Percentiles rank a stretch among this genome's conserved stretches.
Evolutionary conservation across 768 basidiomycete genomes (phyloP).

Genomic region (Tricholoma sp.): DNA sequence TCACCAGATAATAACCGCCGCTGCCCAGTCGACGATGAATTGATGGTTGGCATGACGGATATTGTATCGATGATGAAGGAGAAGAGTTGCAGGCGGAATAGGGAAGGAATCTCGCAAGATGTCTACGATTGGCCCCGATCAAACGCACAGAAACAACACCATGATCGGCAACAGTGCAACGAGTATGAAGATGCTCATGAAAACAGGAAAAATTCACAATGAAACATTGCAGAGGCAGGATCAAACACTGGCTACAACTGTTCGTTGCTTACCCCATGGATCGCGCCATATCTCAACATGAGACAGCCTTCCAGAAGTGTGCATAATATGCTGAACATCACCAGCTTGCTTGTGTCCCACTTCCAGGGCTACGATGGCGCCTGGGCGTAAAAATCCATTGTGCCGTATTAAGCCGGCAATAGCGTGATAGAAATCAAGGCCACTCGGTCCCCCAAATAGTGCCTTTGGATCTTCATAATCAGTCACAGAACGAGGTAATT

Average conservation of each 20-base stretch:
- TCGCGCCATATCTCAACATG: conserved; percentile 71
- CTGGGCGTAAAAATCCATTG: conserved; percentile 44
- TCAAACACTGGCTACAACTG: conserved; percentile 54
- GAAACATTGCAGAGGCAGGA: conserved; percentile 6
- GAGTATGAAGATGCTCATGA: background rate
- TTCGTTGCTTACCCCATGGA: conserved; percentile 71
- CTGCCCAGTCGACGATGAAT: conserved; percentile 9
- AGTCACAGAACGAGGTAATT: conserved; percentile 63
- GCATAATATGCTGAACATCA: conserved; percentile 56
- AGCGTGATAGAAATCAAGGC: conserved; percentile 61
- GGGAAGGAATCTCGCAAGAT: background rate
- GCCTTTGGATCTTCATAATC: conserved; percentile 79
- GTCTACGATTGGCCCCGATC: background rate
- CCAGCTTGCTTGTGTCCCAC: conserved; percentile 71
- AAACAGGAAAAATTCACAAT: background rate
- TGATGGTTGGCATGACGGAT: conserved; percentile 12
- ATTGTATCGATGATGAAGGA: background rate
- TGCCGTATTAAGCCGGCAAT: conserved; percentile 59
- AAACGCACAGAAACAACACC: background rate
- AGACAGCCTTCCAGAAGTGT: conserved; percentile 36
- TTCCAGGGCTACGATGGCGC: conserved; percentile 69
- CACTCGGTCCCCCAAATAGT: conserved; percentile 66
- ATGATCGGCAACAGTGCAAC: background rate
- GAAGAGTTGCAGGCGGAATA: background rate
- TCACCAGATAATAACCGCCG: background rate